phyloP scores from a whole-genome alignment of 1,284 basidiomycete genomes.

The Rhizoctonia solani region DNA sequence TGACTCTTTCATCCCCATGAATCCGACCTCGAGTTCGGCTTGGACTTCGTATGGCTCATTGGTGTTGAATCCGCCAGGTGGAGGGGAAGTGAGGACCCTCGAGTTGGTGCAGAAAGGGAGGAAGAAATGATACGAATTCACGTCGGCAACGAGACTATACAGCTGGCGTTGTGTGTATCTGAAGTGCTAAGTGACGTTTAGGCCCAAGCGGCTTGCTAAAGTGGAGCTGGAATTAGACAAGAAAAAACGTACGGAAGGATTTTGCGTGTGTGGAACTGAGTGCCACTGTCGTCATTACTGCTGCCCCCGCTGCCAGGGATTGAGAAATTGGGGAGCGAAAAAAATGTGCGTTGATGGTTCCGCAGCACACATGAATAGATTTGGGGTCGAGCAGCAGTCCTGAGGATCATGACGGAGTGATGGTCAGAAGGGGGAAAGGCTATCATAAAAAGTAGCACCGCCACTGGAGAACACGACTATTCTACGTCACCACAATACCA shows the following conservation, averaged over 20 bases:
- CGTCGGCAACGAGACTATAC: constrained; percentile 86
- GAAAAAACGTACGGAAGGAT: constrained; percentile 85
- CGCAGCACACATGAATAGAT: neutral
- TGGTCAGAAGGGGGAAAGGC: no score
- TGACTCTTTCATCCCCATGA: constrained; percentile 83
- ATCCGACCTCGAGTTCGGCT: constrained; percentile 88
- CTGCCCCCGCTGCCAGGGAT: neutral
- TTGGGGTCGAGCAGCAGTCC: neutral
- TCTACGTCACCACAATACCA: no score
- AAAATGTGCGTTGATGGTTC: constrained; percentile 24
- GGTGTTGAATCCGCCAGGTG: constrained; percentile 42
- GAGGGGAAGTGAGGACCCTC: constrained; percentile 58
- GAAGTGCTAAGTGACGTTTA: constrained; percentile 48
- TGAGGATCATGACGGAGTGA: constrained; percentile 2
- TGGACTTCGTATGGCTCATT: constrained; percentile 62
- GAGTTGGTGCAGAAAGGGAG: constrained; percentile 88
- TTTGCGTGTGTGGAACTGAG: constrained; percentile 62
- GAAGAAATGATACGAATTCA: constrained; percentile 83
- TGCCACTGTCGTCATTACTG: constrained; percentile 33
- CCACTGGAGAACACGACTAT: no score
- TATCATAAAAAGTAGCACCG: no score
- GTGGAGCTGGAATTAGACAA: no score
- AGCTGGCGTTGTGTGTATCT: constrained; percentile 76
- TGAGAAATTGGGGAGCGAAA: constrained; percentile 36
- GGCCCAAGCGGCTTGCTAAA: constrained; percentile 31